Percentiles rank a stretch among this genome's conserved stretches.
Evolutionary conservation across 2,329 filamentous ascomycete species (phyloP).

Genomic region (Beauveria medogensis): DNA sequence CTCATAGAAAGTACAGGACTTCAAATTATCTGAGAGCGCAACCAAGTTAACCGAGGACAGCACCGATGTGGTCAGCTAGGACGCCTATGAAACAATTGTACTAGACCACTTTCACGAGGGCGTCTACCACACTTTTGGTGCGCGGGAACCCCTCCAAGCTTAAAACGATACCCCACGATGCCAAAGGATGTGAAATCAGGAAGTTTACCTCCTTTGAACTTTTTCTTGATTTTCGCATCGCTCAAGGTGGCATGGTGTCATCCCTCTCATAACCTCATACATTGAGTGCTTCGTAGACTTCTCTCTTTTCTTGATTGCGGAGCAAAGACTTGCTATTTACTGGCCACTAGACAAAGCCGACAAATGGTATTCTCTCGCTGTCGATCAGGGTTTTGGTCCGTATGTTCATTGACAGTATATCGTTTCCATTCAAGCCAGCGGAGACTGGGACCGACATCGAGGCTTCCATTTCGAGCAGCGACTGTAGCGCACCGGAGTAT

Average conservation of each 20-base stretch:
- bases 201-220: neutral
- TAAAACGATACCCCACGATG: neutral
- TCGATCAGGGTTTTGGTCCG: too few species aligned
- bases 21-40: neutral
- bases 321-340: too few species aligned
- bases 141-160: neutral
- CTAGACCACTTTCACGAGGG: neutral
- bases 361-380: too few species aligned
- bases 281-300: neutral
- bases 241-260: neutral
- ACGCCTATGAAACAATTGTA: neutral
- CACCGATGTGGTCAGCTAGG: neutral
- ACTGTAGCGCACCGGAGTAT: too few species aligned
- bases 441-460: too few species aligned
- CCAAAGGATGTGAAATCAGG: neutral
- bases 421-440: too few species aligned
- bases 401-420: too few species aligned
- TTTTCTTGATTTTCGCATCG: neutral
- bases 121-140: neutral
- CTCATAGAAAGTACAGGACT: neutral
- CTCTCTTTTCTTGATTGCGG: too few species aligned
- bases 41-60: neutral
- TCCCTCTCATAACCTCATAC: neutral
- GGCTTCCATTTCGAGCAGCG: too few species aligned
- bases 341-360: too few species aligned